Base-by-base conservation (phyloP, 2,329 filamentous ascomycete species). In the Escovopsis sp. region DNA sequence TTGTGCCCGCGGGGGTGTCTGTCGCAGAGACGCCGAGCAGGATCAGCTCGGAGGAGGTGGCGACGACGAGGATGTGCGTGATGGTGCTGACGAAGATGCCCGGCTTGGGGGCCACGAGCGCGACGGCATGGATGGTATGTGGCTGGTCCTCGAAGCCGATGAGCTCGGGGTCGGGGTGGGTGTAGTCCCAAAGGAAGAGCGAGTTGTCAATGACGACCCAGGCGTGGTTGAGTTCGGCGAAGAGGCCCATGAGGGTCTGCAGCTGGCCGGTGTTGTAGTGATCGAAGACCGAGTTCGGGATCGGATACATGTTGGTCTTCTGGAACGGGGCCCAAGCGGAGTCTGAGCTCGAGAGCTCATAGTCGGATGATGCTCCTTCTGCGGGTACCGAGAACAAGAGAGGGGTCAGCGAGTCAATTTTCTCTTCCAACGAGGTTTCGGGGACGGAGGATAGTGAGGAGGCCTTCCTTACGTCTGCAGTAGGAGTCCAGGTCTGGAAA, bases 111-210 rank as follows among this genome's bases (percentile, higher is more conserved):
- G 80, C 77, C 11, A 93, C 82, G 38, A 98, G 73, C 51, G 85
- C 87, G 36, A 98, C 84, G n/a, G 85, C 79, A 36, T 86, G 87
- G 53, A 98, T 96, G 50, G 79, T 85, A 58, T 93, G 80, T 6
- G 79, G 71, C 60, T 89, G 83, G 52, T 94, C 87, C 59, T 96
- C 89, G 55, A 85, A 95, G 15, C 89, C 89, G 50, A 94, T 82
- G 36, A 95, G 70, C 58, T 94, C 85, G 5, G 89, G 86, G 51
- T 89, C 85, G n/a, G 85, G 79, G 58, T 86, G 76, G 6, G 87
- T 94, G 60, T 95, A 98, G 63, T 98, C 89, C 93, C 93, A 98
- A 12, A 98, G 71, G 59, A 95, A 98, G 37, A 98, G 70, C 48
- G 85, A 85, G 64, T 94, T 95, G 65, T 98, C 91, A 58, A 98